Conservation (phyloP, 441 rosid genomes). For the Rhodomyrtus psidioides region DNA sequence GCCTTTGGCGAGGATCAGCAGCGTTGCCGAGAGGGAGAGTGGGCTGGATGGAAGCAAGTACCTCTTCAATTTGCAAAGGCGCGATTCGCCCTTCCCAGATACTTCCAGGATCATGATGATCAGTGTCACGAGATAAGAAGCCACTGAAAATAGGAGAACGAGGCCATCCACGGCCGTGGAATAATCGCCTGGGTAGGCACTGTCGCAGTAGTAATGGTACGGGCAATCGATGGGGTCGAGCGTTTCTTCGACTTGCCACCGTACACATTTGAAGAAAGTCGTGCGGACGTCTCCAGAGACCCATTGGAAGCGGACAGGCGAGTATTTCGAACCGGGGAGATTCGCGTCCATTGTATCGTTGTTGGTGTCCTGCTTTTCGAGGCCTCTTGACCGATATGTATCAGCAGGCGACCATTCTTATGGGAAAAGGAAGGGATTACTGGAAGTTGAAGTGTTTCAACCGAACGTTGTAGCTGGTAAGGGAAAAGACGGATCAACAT, state of each 20-base stretch:
- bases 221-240: conserved; percentile 71
- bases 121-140: conserved; percentile 37
- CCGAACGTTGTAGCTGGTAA: neutral
- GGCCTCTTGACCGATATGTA: neutral
- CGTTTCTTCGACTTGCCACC: conserved; percentile 84
- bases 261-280: conserved; percentile 63
- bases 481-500: neutral
- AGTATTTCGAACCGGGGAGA: conserved; percentile 3
- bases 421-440: neutral
- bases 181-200: conserved; percentile 46
- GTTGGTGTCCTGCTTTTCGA: neutral
- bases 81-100: conserved; percentile 20
- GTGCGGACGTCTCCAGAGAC: conserved; percentile 27
- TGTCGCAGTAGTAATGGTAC: conserved; percentile 76
- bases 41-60: conserved; percentile 67
- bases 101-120: conserved; percentile 28
- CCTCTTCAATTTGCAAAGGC: conserved; percentile 26
- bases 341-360: conserved; percentile 12
- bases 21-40: conserved; percentile 43
- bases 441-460: neutral
- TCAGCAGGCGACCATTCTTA: neutral
- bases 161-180: conserved; percentile 35
- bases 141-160: conserved; percentile 25
- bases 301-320: conserved; percentile 26
- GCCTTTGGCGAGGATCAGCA: conserved; percentile 61